Base-by-base conservation (phyloP, 2,329 filamentous ascomycete species). In the Colletotrichum spaethianum region DNA sequence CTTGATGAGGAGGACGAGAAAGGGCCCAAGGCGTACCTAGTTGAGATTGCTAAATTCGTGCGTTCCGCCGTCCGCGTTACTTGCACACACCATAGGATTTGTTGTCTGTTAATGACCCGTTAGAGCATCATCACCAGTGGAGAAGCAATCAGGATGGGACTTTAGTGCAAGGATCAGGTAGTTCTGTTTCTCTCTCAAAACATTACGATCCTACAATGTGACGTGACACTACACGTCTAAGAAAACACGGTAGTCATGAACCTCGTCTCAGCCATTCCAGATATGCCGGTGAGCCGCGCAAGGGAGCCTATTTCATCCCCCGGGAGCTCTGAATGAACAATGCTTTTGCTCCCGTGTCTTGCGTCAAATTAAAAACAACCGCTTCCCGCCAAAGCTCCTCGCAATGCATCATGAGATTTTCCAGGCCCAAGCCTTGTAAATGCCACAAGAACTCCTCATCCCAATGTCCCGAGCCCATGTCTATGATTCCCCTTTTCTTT, bases 391-490 rank as follows among this genome's bases (percentile, higher is more conserved):
- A 70, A 40, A 61, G 70, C 70, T 70, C 70, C 70, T 61, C 36
- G 61, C 55, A 66, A 73, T 73, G 70, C 70, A 62, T 71, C 67
- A 62, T 71, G 46, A 73, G 23, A 65, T 62, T 73, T 71, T 73
- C 67, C 61, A 61, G 68, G 55, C 68, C 53, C 63, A 62, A 44
- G 68, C 63, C 55, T 59, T 73, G 70, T 73, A 74, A 74, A 71
- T 69, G 70, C 66, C 70, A 57, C 46, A 61, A 57, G 36, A 73
- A 73, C 70, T 73, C 70, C 70, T 66, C 40, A 53, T 66, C 9
- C 40, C 52, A 36, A 48, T 61, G 50, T 38, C 40, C 67, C 20
- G 48, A 57, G 16, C 55, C 61, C 48, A 63, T 64, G 48, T 73
- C 67, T 72, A 72, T 67, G 26, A 61, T 52, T 70, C 38, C 59